phyloP scores from a whole-genome alignment of 306 rosid species.

The Ceratonia siliqua region DNA sequence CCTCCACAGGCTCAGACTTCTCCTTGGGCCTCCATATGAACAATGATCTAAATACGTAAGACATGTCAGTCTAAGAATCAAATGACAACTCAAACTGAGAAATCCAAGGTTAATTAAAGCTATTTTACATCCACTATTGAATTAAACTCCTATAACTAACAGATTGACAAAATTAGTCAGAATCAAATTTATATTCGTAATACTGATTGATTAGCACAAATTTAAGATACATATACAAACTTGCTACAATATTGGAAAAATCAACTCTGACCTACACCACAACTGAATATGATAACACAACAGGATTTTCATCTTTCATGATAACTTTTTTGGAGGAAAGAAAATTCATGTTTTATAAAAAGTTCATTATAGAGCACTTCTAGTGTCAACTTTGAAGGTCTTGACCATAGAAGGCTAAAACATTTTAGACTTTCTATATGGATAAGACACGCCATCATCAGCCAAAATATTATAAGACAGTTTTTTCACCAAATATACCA shows the following conservation, averaged over 20 bases:
- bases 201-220: neutral
- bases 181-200: neutral
- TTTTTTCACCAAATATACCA: too few species aligned
- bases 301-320: neutral
- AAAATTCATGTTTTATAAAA: neutral
- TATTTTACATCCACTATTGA: neutral
- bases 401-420: neutral
- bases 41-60: conserved; percentile 55
- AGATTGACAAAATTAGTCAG: neutral
- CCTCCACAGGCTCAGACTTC: conserved; percentile 53
- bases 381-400: neutral
- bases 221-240: neutral
- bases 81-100: neutral
- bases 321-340: neutral
- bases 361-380: neutral
- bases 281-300: neutral
- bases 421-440: neutral
- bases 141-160: neutral
- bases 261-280: too few species aligned
- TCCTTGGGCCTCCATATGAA: conserved; percentile 94
- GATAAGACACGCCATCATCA: neutral
- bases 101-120: neutral
- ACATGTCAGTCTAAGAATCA: conserved; percentile 25
- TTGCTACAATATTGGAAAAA: too few species aligned
- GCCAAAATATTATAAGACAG: neutral